Base-by-base conservation (phyloP, 2,329 filamentous ascomycete species). In the Xenoacremonium recifei region DNA sequence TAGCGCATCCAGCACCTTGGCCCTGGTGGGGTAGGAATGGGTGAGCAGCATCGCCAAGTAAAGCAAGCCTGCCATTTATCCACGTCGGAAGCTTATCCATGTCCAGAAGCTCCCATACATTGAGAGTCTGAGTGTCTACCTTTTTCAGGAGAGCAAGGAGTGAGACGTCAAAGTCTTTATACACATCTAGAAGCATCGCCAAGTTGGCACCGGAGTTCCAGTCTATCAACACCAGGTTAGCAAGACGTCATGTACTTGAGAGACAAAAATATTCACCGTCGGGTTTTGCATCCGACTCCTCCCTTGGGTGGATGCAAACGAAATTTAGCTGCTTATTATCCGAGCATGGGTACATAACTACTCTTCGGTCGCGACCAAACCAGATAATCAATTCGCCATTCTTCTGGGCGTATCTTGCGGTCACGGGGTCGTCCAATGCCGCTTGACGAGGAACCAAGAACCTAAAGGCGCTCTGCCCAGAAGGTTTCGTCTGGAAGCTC, bases 31-130 rank as follows among this genome's bases (percentile, higher is more conserved):
- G 84, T 0, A 82, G 65, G 53, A 87, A 85, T 0, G 84, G 82
- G 57, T 88, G 84, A 0, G 81, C 84, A 0, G 84, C 81, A 55
- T 87, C 84, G 0, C 84, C 84, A 0, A 87, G 60, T 0, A 86
- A 59, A 1, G 72, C 80, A 15, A 85, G 57, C 5, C 67, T 71
- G 1, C 63, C 75, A 3, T 75, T 71, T 0, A 69, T 65, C 76
- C 80, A 87, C 0, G 63, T 69, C 0, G 74, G 70, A 13, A 87
- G 59, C 1, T 70, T 63, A 4, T 77, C 72, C 77, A 85, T 84
- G 48, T 87, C 84, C 4, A 82, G 57, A 2, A 85, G 60, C 17
- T 71, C 73, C 80, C 79, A 85, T 1, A 80, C 63, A 40, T 76
- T 80, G 16, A 82, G 53, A 1, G 65, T 66, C 0, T 64, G 55